A percentile compares a stretch with the other conserved stretches of the same genome.
These are phyloP conservation scores for Leccinum subtestaceum DNA, from an alignment of 768 basidiomycete species.

Conservation along the genomic window DNA sequence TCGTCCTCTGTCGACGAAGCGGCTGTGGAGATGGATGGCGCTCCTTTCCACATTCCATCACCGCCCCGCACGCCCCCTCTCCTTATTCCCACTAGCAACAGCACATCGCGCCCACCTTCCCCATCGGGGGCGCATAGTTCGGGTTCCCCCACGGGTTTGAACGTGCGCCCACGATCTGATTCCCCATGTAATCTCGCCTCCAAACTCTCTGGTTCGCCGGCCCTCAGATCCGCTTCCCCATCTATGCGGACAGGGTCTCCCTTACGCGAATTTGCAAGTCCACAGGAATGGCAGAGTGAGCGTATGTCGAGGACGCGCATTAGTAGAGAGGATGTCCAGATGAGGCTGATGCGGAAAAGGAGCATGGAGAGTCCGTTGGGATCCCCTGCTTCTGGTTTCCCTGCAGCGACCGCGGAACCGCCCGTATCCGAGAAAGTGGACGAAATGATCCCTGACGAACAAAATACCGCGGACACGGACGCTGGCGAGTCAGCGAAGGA, in stretches of 20 bases:
- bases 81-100: neutral
- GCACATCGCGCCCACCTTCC: constrained; percentile 9
- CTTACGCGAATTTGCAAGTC: constrained; percentile 21
- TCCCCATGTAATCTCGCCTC: constrained; percentile 21
- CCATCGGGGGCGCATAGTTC: constrained; percentile 10
- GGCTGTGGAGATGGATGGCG: constrained; percentile 4
- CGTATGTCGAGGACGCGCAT: constrained; percentile 42
- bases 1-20: constrained; percentile 19
- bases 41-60: neutral
- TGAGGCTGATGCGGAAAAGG: constrained; percentile 43
- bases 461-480: neutral
- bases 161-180: constrained; percentile 21
- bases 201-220: constrained; percentile 19
- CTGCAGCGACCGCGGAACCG: constrained; percentile 1
- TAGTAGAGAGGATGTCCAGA: constrained; percentile 52
- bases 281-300: constrained; percentile 18
- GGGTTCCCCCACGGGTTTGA: constrained; percentile 19
- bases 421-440: neutral
- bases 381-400: constrained; percentile 16
- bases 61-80: constrained; percentile 4
- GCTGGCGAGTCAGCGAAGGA: constrained; percentile 11
- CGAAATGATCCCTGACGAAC: neutral
- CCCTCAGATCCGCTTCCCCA: constrained; percentile 21
- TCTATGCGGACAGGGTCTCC: constrained; percentile 27
- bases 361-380: constrained; percentile 43